Evolutionary conservation across 495 filamentous ascomycete species (phyloP).

Genomic region (Aspergillus kassunensis): DNA sequence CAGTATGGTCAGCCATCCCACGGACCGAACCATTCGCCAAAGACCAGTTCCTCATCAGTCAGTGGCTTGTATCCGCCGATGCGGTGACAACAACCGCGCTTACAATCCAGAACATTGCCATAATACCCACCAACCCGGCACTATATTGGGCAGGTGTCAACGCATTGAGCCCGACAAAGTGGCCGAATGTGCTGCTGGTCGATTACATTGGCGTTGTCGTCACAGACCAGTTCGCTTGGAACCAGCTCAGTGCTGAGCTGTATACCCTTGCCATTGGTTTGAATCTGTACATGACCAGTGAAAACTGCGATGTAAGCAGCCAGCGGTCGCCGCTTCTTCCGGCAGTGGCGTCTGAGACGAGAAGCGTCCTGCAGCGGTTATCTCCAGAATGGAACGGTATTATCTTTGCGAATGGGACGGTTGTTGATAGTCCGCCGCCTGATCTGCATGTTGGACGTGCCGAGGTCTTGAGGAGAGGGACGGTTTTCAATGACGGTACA

Average conservation of each 20-base stretch:
- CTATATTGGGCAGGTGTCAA: constrained; percentile 13
- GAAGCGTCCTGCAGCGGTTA: neutral
- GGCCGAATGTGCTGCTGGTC: constrained; percentile 11
- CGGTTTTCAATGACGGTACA: constrained; percentile 4
- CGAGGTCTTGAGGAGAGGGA: constrained; percentile 8
- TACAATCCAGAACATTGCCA: constrained; percentile 7
- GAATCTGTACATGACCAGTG: constrained; percentile 12
- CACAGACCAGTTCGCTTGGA: constrained; percentile 9
- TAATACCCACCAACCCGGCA: constrained; percentile 7
- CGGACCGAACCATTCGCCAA: constrained; percentile 2
- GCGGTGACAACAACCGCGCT: constrained; percentile 7
- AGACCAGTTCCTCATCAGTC: constrained; percentile 10
- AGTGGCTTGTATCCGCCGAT: constrained; percentile 11
- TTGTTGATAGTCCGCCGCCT: neutral
- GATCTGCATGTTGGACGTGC: constrained; percentile 4
- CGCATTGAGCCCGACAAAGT: constrained; percentile 6
- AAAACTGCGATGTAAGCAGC: constrained; percentile 11
- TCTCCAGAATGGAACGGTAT: constrained; percentile 4
- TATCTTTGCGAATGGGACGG: constrained; percentile 12
- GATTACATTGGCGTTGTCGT: constrained; percentile 10
- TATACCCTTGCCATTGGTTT: constrained; percentile 10
- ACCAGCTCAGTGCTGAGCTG: constrained; percentile 11
- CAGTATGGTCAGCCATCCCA: constrained; percentile 2
- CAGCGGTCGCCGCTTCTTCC: constrained; percentile 9
- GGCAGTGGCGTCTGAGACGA: neutral